Conservation (phyloP, 208 protist genomes). For the Trypanosoma congolense region DNA sequence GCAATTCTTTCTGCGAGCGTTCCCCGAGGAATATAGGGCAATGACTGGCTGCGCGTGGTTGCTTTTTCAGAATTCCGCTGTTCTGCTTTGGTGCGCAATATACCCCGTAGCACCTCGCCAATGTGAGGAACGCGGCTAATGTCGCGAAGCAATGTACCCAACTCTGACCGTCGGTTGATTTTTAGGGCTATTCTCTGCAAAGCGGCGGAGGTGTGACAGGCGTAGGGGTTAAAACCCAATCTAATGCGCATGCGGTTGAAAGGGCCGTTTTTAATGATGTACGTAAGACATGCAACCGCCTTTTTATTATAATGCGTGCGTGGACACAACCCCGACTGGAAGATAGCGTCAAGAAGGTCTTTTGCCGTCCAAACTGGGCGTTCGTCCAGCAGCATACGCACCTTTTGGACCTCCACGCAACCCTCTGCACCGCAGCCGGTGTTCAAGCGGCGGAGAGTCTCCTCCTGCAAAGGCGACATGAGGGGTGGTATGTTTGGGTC, state of each 20-base stretch:
- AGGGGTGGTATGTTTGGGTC: constrained; percentile 31
- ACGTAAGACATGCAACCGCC: constrained; percentile 59
- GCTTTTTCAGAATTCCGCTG: not conserved
- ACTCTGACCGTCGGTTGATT: constrained; percentile 45
- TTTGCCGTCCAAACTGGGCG: constrained; percentile 57
- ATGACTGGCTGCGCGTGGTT: not conserved
- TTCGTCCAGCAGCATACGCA: constrained; percentile 41
- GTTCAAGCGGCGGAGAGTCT: constrained; percentile 16
- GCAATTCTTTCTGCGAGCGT: constrained; percentile 14
- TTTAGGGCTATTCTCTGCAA: constrained; percentile 48
- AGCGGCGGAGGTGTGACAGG: constrained; percentile 26
- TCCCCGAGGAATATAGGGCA: constrained; percentile 6
- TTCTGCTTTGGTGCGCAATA: constrained; percentile 20
- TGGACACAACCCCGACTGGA: constrained; percentile 59
- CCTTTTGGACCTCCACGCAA: constrained; percentile 43
- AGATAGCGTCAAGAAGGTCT: constrained; percentile 51
- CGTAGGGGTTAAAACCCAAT: constrained; percentile 73
- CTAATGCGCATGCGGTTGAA: constrained; percentile 79
- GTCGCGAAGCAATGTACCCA: constrained; percentile 64
- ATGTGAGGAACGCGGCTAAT: constrained; percentile 54
- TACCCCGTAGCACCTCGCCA: constrained; percentile 29
- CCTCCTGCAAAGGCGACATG: constrained; percentile 27
- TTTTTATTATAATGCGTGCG: constrained; percentile 58
- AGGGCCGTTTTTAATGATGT: constrained; percentile 60
- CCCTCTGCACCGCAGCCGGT: constrained; percentile 23